Evolutionary conservation across 2,329 filamentous ascomycete genomes (phyloP), one percentile per base, ranked within the genome.

Genomic region (Didymellaceae sp.): DNA sequence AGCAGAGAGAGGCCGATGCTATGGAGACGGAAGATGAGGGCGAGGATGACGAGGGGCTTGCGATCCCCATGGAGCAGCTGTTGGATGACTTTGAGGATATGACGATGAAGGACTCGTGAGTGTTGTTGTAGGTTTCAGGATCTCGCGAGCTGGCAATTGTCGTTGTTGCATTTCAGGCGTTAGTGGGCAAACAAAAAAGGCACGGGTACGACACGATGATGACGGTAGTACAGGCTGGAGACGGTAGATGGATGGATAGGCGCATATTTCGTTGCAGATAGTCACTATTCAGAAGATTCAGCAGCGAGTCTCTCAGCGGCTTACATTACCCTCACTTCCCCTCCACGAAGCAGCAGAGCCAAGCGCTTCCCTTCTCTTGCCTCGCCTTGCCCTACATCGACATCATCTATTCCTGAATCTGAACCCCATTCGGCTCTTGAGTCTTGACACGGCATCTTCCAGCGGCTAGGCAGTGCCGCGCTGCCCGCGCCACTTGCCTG

Each of bases 81-180:
- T 80, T 96, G 66, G 92, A 97, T 71, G 92, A 96, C 72, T 91
- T 97, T 79, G 91, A 96, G 68, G 92, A 96, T 66, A 83, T 96
- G 71, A 86, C 82, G 35, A 86, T 95, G 77, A 85, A 88, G 49
- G 74, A 67, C 5, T 63, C 64, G 39, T 22, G 10, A 25, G 10
- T 13, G 17, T 28, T 6, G 10, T 1, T 47, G 2, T 13, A 7
- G 18, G 11, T 4, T 11, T 9, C 5, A 31, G 30, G 16, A 11
- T 16, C 9, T n/a, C n/a, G n/a, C n/a, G n/a, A n/a, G n/a, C n/a
- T n/a, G n/a, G 24, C 30, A 11, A 22, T 37, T 37, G 35, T n/a
- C 41, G 35, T 4, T 41, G 40, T 33, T 57, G 58, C 58, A 61
- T 61, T 55, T 48, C 31, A 44, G 58, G 58, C 58, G 58, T 55